A percentile compares a stretch with the other conserved stretches of the same genome.
Conservation (phyloP, 768 basidiomycete species). For the Pleurotus ostreatus region DNA sequence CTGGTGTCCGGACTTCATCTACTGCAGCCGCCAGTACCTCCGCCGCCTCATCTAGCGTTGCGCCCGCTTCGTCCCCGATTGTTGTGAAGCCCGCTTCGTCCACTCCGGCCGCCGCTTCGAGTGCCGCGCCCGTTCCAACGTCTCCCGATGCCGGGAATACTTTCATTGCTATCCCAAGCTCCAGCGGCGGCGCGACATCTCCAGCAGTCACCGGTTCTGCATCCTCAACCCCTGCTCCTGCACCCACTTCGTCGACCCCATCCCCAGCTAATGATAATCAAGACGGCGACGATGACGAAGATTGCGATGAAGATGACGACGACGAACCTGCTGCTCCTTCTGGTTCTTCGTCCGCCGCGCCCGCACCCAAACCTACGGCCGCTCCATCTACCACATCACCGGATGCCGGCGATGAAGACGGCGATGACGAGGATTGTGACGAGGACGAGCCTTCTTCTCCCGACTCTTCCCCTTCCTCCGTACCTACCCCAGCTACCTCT, state of each 20-base stretch:
- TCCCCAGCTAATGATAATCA: neutral
- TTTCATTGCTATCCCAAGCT: neutral
- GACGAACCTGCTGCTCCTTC: constrained; percentile 5
- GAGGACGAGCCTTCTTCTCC: neutral
- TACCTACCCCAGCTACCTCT: constrained; percentile 1
- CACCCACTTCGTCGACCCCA: neutral
- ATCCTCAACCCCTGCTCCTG: neutral
- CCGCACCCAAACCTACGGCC: neutral
- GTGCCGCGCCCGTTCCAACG: neutral
- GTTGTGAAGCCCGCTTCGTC: neutral
- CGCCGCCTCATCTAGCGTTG: neutral
- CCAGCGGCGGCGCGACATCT: neutral
- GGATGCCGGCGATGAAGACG: neutral
- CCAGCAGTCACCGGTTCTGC: neutral
- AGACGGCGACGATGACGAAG: too few relatives aligned
- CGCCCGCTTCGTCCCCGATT: neutral
- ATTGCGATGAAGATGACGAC: too few relatives aligned
- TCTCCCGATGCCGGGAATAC: neutral
- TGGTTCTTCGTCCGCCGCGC: neutral
- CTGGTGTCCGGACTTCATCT: neutral
- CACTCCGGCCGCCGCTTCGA: neutral
- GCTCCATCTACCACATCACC: neutral
- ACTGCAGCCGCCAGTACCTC: neutral
- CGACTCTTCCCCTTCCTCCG: neutral
- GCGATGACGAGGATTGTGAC: too few relatives aligned